phyloP scores from a whole-genome alignment of 352 stramenopile species.

The Phytophthora cryptogea region DNA sequence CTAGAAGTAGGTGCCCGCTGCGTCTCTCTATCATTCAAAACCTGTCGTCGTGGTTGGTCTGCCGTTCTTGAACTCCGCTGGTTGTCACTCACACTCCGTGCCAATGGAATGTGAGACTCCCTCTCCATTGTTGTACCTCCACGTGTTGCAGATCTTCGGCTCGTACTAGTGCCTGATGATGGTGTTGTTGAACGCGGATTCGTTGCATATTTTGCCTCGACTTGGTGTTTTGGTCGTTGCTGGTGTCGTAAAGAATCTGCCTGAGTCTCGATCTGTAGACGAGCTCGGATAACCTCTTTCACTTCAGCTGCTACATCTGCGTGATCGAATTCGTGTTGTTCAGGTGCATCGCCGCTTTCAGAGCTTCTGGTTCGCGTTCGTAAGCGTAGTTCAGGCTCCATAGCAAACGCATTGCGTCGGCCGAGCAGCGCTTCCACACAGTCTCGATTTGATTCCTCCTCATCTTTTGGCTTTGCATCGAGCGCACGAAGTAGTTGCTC shows the following conservation, averaged over 20 bases:
- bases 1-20: neutral
- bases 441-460: conserved; percentile 40
- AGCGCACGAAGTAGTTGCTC: conserved; percentile 47
- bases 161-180: neutral
- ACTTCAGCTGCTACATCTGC: conserved; percentile 24
- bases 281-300: conserved; percentile 52
- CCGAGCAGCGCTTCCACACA: conserved; percentile 63
- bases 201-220: conserved; percentile 3
- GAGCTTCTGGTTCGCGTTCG: conserved; percentile 2
- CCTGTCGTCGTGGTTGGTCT: neutral
- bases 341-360: neutral
- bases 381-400: conserved; percentile 31
- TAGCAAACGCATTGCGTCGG: conserved; percentile 56
- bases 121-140: conserved; percentile 5
- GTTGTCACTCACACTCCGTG: conserved; percentile 8
- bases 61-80: conserved; percentile 3
- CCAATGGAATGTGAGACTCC: conserved; percentile 4
- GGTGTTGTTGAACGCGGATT: neutral
- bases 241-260: conserved; percentile 38
- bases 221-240: conserved; percentile 4
- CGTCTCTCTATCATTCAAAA: neutral
- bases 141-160: neutral
- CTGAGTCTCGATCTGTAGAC: conserved; percentile 51
- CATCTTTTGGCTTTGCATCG: conserved; percentile 22
- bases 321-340: conserved; percentile 1